Evolutionary conservation across 352 stramenopile genomes (phyloP), one percentile per base, ranked within the genome.

Genomic region (Vaucheria bursata): DNA sequence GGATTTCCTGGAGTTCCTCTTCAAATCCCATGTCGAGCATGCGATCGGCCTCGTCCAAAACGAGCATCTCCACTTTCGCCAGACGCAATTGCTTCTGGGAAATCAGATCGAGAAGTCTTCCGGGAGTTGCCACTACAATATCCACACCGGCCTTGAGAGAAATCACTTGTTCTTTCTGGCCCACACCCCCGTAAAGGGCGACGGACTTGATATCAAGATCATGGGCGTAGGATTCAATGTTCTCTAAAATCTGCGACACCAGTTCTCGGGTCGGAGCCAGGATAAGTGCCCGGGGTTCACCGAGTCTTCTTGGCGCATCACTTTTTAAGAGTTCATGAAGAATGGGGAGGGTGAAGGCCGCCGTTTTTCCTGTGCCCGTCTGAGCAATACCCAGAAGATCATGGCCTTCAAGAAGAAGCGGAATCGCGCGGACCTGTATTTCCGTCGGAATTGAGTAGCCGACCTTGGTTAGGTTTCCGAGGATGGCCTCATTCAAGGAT

Each of bases 341-440:
- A 0, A 89, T 92, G 0, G 95, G 95, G 53, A 98, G 89, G 50
- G 89, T 82, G 79, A 98, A 98, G 25, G 92, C 93, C 18, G 98
- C 87, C 45, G 94, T 98, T 86, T 98, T 98, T 34, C 95, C 95
- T 12, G 89, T 96, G 45, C 94, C 94, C 1, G 85, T 88, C 86
- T 95, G 90, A 25, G 91, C 90, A 75, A 96, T 94, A 74, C 90
- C 91, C 68, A 95, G 92, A 71, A 95, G 91, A 77, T 96, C 91
- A 29, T 89, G 87, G 40, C 89, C 89, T 0, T 87, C 92, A 31
- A 87, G 85, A 18, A 95, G 85, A 73, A 95, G 92, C 1, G 91
- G 91, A 94, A 94, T 98, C 81, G 93, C 97, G 84, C 98, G 91
- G 45, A 91, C 93, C 87, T 99, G 95, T 86, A 99, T 98, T n/a